A percentile compares a stretch with the other conserved stretches of the same genome.
Conservation (phyloP, 108 stramenopile genomes). For the Parietichytrium sp. region DNA sequence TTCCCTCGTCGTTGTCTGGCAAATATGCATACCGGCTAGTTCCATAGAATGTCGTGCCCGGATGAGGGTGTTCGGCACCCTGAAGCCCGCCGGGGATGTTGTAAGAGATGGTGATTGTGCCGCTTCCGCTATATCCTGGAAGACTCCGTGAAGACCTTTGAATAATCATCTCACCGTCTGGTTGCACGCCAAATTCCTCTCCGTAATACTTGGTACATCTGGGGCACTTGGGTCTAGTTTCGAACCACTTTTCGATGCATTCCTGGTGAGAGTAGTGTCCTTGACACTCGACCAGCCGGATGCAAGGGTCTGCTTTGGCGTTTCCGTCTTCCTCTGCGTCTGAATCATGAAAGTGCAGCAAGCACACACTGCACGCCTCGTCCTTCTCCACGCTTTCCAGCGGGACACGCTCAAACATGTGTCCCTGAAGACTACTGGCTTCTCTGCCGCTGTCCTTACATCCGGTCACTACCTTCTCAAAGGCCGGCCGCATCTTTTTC, state of each 20-base stretch:
- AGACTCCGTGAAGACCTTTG: not conserved
- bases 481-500: no score
- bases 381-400: no score
- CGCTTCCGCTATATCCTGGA: not conserved
- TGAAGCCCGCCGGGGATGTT: not conserved
- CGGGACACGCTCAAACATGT: no score
- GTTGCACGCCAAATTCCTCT: not conserved
- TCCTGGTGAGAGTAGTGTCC: constrained; percentile 28
- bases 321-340: not conserved
- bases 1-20: constrained; percentile 16
- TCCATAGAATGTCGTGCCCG: constrained; percentile 6
- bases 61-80: not conserved
- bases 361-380: no score
- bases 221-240: constrained; percentile 18
- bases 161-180: not conserved
- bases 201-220: not conserved
- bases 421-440: no score
- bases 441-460: no score
- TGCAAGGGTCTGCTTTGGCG: not conserved
- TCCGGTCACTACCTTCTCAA: no score
- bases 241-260: constrained; percentile 21
- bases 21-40: not conserved
- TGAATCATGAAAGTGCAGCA: no score
- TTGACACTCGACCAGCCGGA: not conserved
- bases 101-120: not conserved